Evolutionary conservation across 1,284 basidiomycete genomes (phyloP).

Genomic region (Trametes pubescens): DNA sequence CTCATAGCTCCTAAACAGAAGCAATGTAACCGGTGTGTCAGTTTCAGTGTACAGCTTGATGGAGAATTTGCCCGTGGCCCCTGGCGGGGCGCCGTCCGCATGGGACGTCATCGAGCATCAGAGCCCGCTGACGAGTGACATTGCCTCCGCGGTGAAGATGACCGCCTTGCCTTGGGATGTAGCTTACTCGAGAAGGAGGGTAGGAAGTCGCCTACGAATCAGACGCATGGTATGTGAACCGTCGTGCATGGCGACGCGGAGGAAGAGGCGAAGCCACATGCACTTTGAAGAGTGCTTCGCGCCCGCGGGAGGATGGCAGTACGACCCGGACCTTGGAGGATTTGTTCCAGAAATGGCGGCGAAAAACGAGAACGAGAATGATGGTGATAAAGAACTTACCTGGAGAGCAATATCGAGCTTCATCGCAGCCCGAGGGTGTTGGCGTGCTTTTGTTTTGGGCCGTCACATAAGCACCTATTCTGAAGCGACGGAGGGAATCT

Average conservation of each 20-base stretch:
- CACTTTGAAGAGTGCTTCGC: constrained; percentile 44
- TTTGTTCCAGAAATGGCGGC: constrained; percentile 46
- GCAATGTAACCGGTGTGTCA: too few species aligned
- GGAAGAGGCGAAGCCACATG: constrained; percentile 41
- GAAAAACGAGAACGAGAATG: too few species aligned
- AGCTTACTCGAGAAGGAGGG: constrained; percentile 36
- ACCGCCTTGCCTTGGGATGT: constrained; percentile 19
- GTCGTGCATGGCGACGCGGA: constrained; percentile 43
- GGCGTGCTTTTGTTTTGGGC: too few species aligned
- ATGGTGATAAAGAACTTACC: too few species aligned
- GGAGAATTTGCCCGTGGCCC: constrained; percentile 14
- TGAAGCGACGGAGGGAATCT: too few species aligned
- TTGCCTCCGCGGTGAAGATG: constrained; percentile 31
- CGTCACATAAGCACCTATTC: too few species aligned
- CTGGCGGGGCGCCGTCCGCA: constrained; percentile 30
- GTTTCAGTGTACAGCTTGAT: constrained; percentile 34
- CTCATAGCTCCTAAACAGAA: too few species aligned
- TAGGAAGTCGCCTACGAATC: constrained; percentile 39
- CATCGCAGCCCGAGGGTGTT: too few species aligned
- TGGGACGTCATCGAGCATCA: constrained; percentile 44
- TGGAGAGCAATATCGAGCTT: too few species aligned
- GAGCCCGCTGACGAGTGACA: constrained; percentile 32
- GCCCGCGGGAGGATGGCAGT: constrained; percentile 41
- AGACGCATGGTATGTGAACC: constrained; percentile 44
- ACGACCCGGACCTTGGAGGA: constrained; percentile 47